Percentiles rank a stretch among this genome's conserved stretches.
These are phyloP conservation scores for Peronospora farinosa DNA, from an alignment of 352 stramenopile species.

Conservation along the genomic window DNA sequence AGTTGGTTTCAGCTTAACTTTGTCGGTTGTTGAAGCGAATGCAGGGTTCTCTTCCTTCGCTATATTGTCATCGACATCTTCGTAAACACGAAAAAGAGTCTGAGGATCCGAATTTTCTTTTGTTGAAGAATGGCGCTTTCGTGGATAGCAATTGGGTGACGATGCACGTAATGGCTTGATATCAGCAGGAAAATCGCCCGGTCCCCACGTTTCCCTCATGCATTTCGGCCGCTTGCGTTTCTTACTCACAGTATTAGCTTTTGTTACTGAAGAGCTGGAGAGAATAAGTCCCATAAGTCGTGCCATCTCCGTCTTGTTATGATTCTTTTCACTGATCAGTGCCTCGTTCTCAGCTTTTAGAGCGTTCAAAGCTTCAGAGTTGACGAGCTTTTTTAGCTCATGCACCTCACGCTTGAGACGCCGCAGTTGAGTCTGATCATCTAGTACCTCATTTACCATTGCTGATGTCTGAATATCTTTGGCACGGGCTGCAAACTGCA, in stretches of 20 bases:
- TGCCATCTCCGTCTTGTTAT: constrained; percentile 56
- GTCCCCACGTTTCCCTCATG: constrained; percentile 64
- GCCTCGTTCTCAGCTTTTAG: constrained; percentile 71
- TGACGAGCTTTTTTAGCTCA: constrained; percentile 59
- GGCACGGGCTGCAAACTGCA: constrained; percentile 90
- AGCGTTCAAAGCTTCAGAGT: constrained; percentile 41
- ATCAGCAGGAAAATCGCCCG: constrained; percentile 48
- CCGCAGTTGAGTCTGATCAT: constrained; percentile 85
- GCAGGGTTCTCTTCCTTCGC: constrained; percentile 10
- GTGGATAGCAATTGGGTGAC: constrained; percentile 15
- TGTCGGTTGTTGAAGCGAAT: neutral
- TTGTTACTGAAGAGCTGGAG: constrained; percentile 35
- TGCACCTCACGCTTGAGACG: constrained; percentile 66
- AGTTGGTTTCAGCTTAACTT: constrained; percentile 2
- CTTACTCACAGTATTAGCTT: constrained; percentile 13
- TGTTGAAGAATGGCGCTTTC: constrained; percentile 25
- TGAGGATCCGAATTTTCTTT: constrained; percentile 56
- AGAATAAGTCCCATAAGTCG: constrained; percentile 55
- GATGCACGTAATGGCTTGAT: constrained; percentile 12
- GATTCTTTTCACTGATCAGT: constrained; percentile 46
- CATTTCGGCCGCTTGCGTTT: constrained; percentile 22
- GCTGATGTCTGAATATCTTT: constrained; percentile 86
- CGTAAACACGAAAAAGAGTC: constrained; percentile 17
- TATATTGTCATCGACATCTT: constrained; percentile 15
- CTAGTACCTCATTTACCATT: constrained; percentile 84